Base-by-base conservation (phyloP, 1,284 basidiomycete genomes). In the Microstroma glucosiphilum region DNA sequence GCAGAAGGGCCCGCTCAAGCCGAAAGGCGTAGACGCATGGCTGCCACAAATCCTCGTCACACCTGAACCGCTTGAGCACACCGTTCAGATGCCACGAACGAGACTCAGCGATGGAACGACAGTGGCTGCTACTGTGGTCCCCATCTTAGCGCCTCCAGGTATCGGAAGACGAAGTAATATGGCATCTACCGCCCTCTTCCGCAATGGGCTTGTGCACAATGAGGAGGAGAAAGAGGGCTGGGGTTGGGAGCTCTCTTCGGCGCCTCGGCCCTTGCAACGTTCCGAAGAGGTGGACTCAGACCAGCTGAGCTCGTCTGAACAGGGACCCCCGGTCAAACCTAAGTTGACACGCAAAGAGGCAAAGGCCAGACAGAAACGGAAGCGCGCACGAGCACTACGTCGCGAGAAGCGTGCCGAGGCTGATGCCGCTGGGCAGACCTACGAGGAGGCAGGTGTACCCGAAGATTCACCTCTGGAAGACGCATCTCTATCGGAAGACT, bases 211-310 rank as follows among this genome's bases (percentile, higher is more conserved):
- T 3, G 74, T 73, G 2, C 69, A 67, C 42, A 67, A 76, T 21
- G 74, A 73, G 13, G 72, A 73, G 11, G 76, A 78, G 49, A 64
- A 67, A 6, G 74, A 77, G 26, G 76, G 76, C n/a, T 78, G 76
- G 76, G 76, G 76, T 21, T 78, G 70, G 70, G 76, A 78, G 21
- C 49, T 61, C 4, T 69, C 64, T 43, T 70, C 73, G 11, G 21
- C 25, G 51, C 51, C 51, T 15, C 15, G 13, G 51, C 21, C 26
- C 21, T 13, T 26, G 51, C 21, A 25, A 6, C 21, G 6, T 19
- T n/a, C 21, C n/a, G 64, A 58, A 4, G 62, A 64, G 37, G 56
- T 46, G 12, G 42, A 11, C 3, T 69, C 64, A 9, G 67, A 66
- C 42, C 30, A 37, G 9, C 61, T 67, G 54, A 68, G 66, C 51